phyloP scores from a whole-genome alignment of 331 rosid species.

The Acacia concinna region DNA sequence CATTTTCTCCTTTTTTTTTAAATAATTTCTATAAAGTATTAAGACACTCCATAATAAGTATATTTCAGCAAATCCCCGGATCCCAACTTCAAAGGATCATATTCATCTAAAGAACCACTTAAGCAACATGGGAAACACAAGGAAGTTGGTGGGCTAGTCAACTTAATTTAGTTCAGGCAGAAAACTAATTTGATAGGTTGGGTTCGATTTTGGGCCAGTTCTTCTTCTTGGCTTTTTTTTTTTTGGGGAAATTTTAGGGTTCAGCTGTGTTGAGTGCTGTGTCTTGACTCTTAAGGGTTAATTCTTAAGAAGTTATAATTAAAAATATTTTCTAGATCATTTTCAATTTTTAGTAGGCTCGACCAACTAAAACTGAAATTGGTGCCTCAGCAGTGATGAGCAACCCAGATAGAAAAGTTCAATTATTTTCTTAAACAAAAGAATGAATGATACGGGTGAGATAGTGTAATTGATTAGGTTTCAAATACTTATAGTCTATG shows the following conservation, averaged over 20 bases:
- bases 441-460: background rate
- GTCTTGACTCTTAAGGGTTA: no score
- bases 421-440: background rate
- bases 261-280: background rate
- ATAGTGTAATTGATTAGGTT: background rate
- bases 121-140: background rate
- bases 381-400: background rate
- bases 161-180: background rate
- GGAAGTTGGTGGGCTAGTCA: background rate
- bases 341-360: background rate
- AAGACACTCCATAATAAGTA: background rate
- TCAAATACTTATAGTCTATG: background rate
- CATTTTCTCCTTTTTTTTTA: background rate
- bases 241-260: background rate
- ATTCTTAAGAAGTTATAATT: background rate
- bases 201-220: background rate
- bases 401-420: background rate
- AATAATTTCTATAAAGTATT: background rate
- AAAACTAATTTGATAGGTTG: background rate
- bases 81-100: background rate
- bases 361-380: background rate
- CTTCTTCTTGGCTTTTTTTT: no score
- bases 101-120: conserved; percentile 14
- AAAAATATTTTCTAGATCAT: background rate
- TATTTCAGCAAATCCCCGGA: background rate